phyloP scores from a whole-genome alignment of 345 rosid genomes.

The Dimocarpus longan region DNA sequence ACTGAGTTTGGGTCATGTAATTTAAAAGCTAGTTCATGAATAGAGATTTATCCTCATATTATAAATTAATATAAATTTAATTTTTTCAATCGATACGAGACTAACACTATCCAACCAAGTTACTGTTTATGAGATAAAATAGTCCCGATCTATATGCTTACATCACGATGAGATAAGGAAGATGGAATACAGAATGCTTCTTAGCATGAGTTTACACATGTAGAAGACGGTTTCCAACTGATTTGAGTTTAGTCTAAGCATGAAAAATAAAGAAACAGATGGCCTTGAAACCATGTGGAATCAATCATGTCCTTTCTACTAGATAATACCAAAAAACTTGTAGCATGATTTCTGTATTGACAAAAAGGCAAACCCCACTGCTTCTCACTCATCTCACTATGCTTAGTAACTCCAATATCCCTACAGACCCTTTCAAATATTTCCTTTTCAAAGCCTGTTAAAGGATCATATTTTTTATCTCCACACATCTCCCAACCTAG shows the following conservation, averaged over 20 bases:
- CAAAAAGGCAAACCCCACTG: conserved; percentile 35
- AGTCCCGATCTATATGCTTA: background rate
- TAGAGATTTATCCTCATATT: no score
- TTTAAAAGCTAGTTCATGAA: no score
- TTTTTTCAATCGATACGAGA: no score
- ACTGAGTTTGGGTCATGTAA: no score
- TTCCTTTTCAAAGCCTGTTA: conserved; percentile 1
- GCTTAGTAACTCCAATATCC: background rate
- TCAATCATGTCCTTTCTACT: background rate
- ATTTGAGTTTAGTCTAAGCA: background rate
- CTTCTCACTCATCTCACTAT: conserved; percentile 39
- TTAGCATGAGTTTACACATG: background rate
- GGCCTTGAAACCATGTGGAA: background rate
- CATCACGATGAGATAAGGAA: background rate
- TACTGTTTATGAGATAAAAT: no score
- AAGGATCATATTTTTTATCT: background rate
- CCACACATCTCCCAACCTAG: background rate
- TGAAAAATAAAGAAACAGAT: background rate
- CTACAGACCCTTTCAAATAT: background rate
- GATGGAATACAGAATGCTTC: background rate
- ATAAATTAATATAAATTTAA: no score
- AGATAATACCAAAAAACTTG: conserved; percentile 18
- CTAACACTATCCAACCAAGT: no score
- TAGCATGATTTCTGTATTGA: conserved; percentile 5
- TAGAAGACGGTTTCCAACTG: background rate